phyloP scores from a whole-genome alignment of 148 eudicot species.

The Rhododendron mucronatum region DNA sequence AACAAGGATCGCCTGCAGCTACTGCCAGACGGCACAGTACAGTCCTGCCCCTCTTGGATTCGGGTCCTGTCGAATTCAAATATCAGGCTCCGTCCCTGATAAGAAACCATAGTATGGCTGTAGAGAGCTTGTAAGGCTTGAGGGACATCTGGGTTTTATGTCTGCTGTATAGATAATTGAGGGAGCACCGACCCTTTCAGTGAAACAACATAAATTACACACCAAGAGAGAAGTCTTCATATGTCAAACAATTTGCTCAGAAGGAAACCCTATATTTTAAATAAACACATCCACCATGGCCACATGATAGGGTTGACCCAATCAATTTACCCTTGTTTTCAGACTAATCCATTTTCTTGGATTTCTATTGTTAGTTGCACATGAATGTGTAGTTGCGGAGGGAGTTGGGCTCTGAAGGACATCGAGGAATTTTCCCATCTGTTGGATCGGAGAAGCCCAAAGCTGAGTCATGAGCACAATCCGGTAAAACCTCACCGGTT shows the following conservation, averaged over 20 bases:
- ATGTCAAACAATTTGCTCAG: neutral
- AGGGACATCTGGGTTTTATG: neutral
- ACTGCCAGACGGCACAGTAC: neutral
- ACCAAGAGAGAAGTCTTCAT: neutral
- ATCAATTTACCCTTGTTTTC: conserved; percentile 36
- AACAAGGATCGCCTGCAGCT: neutral
- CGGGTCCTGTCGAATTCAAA: neutral
- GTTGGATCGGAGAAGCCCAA: neutral
- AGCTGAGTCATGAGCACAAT: neutral
- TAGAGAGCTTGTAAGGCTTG: neutral
- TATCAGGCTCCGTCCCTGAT: neutral
- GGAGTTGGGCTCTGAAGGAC: neutral
- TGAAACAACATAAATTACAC: neutral
- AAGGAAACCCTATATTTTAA: neutral
- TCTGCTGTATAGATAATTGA: neutral
- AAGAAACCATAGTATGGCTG: neutral
- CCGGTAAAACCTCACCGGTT: neutral
- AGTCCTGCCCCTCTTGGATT: neutral
- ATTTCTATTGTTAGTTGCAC: neutral
- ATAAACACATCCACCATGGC: conserved; percentile 11
- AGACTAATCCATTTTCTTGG: neutral
- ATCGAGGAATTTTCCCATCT: neutral
- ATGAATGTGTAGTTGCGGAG: neutral
- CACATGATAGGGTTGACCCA: conserved; percentile 30
- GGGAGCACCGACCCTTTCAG: conserved; percentile 4